A percentile compares a stretch with the other conserved stretches of the same genome.
These are phyloP conservation scores for Xylaria acuta DNA, from an alignment of 495 filamentous ascomycete genomes.

Conservation along the genomic window DNA sequence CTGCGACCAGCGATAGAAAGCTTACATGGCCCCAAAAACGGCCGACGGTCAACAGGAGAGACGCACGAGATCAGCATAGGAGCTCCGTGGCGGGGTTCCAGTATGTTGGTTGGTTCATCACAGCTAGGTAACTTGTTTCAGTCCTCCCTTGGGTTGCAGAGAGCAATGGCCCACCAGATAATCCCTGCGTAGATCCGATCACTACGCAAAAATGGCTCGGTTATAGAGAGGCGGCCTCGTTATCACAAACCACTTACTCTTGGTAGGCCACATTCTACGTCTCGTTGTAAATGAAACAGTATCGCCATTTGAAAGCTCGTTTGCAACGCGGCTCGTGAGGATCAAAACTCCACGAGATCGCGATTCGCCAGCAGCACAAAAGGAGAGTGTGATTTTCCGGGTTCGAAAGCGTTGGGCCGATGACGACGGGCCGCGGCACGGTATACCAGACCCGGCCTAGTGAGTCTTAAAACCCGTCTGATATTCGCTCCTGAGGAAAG, in stretches of 20 bases:
- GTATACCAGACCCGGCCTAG: neutral
- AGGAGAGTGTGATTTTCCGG: neutral
- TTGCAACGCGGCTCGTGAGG: conserved; percentile 2
- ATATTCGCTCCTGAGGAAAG: neutral
- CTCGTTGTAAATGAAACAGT: neutral
- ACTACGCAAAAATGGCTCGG: neutral
- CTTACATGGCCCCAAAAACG: neutral
- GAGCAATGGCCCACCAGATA: neutral
- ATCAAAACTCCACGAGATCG: neutral
- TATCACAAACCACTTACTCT: neutral
- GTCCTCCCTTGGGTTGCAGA: conserved; percentile 12
- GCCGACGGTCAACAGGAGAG: neutral
- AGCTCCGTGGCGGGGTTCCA: neutral
- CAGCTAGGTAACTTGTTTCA: conserved; percentile 19
- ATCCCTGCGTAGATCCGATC: conserved; percentile 15
- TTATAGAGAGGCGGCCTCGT: neutral
- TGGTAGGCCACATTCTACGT: neutral
- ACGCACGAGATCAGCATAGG: neutral
- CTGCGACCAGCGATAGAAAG: neutral
- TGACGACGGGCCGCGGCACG: neutral
- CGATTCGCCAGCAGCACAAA: neutral
- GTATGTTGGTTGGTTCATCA: conserved; percentile 2
- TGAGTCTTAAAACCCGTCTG: neutral
- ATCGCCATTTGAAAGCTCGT: neutral
- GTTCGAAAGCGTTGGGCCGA: neutral